Evolutionary conservation across 257 asterid genomes (phyloP), one percentile per base, ranked within the genome.

Genomic region (Ajuga chamaepitys): DNA sequence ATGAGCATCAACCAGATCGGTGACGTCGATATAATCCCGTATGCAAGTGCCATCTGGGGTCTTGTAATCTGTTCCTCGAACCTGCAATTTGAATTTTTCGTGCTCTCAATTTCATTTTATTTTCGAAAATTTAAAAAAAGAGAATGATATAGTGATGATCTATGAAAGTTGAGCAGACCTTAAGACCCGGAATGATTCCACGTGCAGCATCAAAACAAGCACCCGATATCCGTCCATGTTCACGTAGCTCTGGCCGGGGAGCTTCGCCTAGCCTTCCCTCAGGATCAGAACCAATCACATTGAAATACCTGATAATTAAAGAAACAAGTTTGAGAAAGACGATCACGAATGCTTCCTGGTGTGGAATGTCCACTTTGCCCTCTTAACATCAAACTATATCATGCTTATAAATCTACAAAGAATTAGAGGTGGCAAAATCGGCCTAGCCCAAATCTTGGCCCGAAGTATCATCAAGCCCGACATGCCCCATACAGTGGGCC

Each of bases 191-290:
- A 62, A 78, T 82, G 78, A 90, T 82, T 65, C 95, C 96, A 61
- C 96, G 95, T 69, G 97, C 97, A 58, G 97, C 96, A 70, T 90
- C 96, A 50, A 87, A 90, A 73, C 97, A 90, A 62, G 97, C 97
- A 32, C 97, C 97, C 4, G 97, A 90, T 60, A 90, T 90, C 30
- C 97, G 79, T 48, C 97, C 97, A 68, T 90, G 97, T 62, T 90
- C 96, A 4, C 96, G 95, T 13, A 90, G 79, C 72, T 90, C 97
- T 2, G 97, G 95, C 3, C 82, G 88, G 69, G 97, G 97, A 75
- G 97, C 96, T 87, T 90, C 97, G 56, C 97, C 97, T 2, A 90
- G 86, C 75, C 89, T 76, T 87, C 97, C 97, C 78, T 81, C 95
- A 4, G 97, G 96, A 75, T 87, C 96, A 9, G 96, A 90, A 70